Base-by-base conservation (phyloP, 257 asterid genomes). In the Solanum dulcamara region DNA sequence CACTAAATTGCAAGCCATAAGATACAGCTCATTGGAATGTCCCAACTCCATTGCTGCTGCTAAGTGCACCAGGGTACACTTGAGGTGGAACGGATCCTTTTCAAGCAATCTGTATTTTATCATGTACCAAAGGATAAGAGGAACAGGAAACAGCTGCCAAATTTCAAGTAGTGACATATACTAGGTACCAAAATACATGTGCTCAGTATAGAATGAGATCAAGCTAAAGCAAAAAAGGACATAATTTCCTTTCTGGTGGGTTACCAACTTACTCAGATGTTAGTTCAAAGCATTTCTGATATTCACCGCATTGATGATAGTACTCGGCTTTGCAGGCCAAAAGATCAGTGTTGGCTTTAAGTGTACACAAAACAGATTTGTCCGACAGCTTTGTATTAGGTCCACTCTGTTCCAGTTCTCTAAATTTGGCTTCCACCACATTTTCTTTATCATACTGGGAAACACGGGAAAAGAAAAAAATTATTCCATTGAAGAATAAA, bases 31-130 rank as follows among this genome's bases (percentile, higher is more conserved):
- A 86, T 97, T 95, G 74, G 98, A 90, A 89, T 95, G 96, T 62
- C 98, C 99, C 88, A 97, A 98, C 92, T 94, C 98, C 99, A 97
- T 94, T 44, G 98, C 98, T 68, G 98, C 98, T 38, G 98, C 97
- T 89, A 97, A 91, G 92, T 97, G 99, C 83, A 97, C 98, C 88
- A 94, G 91, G 68, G 97, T 97, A 89, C 95, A 91, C 89, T 94
- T 97, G 83, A 94, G 89, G 93, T 97, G 99, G 91, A 97, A 97
- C 40, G 99, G 99, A 87, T 97, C 99, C 91, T 95, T 97, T 90
- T 97, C 99, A 4, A 97, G 98, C 93, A 97, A 92, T 89, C 99
- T 97, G 95, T 81, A 90, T 90, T 79, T 66, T 84, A 87, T 83
- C 80, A 87, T 84, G 72, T 80, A 85, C 86, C 72, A 83, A 81